Evolutionary conservation across 441 rosid genomes (phyloP), one percentile per base, ranked within the genome.

Genomic region (Viola pubescens): DNA sequence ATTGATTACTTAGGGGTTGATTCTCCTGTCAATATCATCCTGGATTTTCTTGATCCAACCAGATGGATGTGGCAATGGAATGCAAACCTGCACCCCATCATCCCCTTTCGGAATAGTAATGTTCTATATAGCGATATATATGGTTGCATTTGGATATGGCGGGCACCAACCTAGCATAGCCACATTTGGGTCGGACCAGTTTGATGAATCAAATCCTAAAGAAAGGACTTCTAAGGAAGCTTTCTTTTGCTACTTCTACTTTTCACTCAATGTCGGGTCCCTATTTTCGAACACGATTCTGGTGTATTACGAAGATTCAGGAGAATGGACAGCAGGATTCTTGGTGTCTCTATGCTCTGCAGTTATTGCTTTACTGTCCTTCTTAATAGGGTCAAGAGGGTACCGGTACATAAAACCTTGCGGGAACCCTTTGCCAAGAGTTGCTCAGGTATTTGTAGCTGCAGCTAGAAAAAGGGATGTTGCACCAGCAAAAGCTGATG

Each of bases 161-260:
- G 97, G 96, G 3, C 85, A 90, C 66, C 96, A 90, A 48, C 99
- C 99, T 14, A 90, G 72, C 63, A 88, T 90, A 19, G 97, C 95
- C 16, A 94, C 99, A 2, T 79, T 94, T 12, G 99, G 99, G 48
- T 94, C 99, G 0, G 99, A 94, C 62, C 99, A 94, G 49, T 94
- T 88, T 66, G 97, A 94, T 47, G 95, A 87, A 69, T 86, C 83
- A 42, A 77, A 88, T 70, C 78, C 81, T 3, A 66, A 73, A 56
- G 97, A 90, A 79, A 81, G 79, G 0, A 82, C 68, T 73, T 83
- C 95, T 7, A 94, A 90, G 66, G 75, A 84, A 3, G 77, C 97
- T 4, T 94, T 90, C 56, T 94, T 90, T 62, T 85, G 97, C 83
- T 91, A 91, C 87, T 94, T 91, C 70, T 94, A 94, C 77, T 73